A percentile compares a stretch with the other conserved stretches of the same genome.
These are phyloP conservation scores for Kentomonas sorsogonicus DNA, from an alignment of 208 protist species.

Conservation along the genomic window DNA sequence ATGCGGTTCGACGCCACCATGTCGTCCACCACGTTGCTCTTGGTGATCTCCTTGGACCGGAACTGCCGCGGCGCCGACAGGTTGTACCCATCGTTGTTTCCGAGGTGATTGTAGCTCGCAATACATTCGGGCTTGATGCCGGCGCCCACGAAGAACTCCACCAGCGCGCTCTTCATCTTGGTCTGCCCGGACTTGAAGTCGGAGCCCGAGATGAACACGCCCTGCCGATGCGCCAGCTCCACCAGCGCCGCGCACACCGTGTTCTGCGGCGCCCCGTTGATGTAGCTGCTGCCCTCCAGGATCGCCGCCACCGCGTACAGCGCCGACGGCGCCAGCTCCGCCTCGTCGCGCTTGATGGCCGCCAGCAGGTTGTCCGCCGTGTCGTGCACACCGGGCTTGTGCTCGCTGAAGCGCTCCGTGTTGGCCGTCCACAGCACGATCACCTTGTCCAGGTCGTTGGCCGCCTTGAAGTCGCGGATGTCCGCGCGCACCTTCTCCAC, in stretches of 20 bases:
- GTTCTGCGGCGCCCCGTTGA: constrained; percentile 99
- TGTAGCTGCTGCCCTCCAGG: constrained; percentile 95
- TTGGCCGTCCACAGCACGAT: constrained; percentile 99
- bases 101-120: constrained; percentile 94
- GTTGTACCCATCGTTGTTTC: constrained; percentile 99
- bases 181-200: constrained; percentile 99
- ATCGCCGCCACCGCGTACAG: constrained; percentile 97
- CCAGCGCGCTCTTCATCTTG: constrained; percentile 99
- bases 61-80: constrained; percentile 94
- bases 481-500: constrained; percentile 93
- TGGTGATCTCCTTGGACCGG: constrained; percentile 99
- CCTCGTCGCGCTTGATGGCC: constrained; percentile 80
- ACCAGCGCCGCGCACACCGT: constrained; percentile 96
- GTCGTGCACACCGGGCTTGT: constrained; percentile 93
- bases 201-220: constrained; percentile 95
- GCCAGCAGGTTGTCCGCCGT: constrained; percentile 94
- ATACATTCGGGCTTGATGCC: constrained; percentile 87
- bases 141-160: constrained; percentile 97
- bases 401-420: constrained; percentile 96
- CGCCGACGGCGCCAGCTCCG: constrained; percentile 94
- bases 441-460: constrained; percentile 94
- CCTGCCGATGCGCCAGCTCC: constrained; percentile 87
- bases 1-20: constrained; percentile 97
- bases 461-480: constrained; percentile 89
- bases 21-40: constrained; percentile 98